Base-by-base conservation (phyloP, 306 rosid genomes). In the Trichosanthes truncata region DNA sequence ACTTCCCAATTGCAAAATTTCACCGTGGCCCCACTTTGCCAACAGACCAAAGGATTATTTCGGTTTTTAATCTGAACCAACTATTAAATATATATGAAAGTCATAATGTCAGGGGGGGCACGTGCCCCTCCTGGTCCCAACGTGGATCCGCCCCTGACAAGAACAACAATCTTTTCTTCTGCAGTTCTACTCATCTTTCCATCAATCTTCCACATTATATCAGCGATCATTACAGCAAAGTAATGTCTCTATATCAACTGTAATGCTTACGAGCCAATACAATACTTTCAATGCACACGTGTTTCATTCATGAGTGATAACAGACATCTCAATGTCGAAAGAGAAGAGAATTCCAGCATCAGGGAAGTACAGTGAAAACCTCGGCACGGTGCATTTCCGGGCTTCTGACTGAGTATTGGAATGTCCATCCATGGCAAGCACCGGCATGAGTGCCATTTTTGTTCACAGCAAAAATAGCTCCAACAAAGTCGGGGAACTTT, bases 361-460 rank as follows among this genome's bases (percentile, higher is more conserved):
- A 82, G 13, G 98, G 97, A 43, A 87, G 82, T 59, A 95, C 95
- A 0, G 96, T 95, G 84, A 91, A 87, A 85, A 95, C 92, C 83
- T 90, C 81, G 51, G 93, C 97, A 51, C 88, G 91, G 49, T 84
- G 80, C 97, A 92, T 91, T 29, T 86, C 86, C 17, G 88, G 86
- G 84, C 89, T 91, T 84, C 94, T 89, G 14, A 95, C 96, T 0
- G 97, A 90, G 88, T 95, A 95, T 82, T 83, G 88, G 73, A 95
- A 95, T 36, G 91, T 93, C 99, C 99, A 95, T 76, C 99, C 99
- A 81, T 91, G 90, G 87, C 97, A 91, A 65, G 93, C 93, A 68
- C 97, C 97, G 0, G 97, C 94, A 48, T 95, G 99, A 43, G 63
- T 87, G n/a, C 97, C 99, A 3, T 79, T 85, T 89, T 82, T 89